Evolutionary conservation across 306 rosid species (phyloP), one percentile per base, ranked within the genome.

Genomic region (Corylus americana): DNA sequence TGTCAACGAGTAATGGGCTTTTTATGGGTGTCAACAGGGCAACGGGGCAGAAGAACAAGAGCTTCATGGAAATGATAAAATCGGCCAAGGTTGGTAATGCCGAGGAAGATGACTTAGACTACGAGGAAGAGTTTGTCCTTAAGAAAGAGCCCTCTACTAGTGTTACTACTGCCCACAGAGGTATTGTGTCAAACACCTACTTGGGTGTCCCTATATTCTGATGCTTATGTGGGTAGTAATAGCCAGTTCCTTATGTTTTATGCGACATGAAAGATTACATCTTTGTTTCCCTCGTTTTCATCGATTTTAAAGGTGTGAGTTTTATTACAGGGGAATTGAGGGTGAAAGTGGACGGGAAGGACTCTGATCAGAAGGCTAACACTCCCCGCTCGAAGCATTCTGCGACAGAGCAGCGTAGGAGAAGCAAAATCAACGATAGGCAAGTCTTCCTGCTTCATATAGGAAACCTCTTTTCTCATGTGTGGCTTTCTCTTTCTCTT

Each of bases 341-440:
- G 82, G 93, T 87, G 77, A 89, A 84, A 81, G 88, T 93, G 80
- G 96, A 91, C 42, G 88, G 80, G 25, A 89, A 87, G 81, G 80
- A 76, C 87, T 82, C 90, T 47, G 98, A 96, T 79, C 97, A 90
- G 84, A 96, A 91, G 76, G 94, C 97, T 50, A 89, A 90, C 83
- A 96, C 99, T 3, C 98, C 99, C 7, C 88, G 99, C 78, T 96
- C 99, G 62, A 96, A 96, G 83, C 99, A 96, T 81, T 96, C 99
- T 35, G 99, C 96, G 31, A 96, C 99, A 37, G 99, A 96, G 80
- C 99, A 96, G 82, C 92, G 99, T 51, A 90, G 99, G 69, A 90
- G 99, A 85, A 96, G 99, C 85, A 96, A 96, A 88, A 96, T 96
- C 57, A 96, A 96, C 86, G 97, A 96, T 74, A 90, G 99, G 99